Evolutionary conservation across 2,329 filamentous ascomycete genomes (phyloP).

Genomic region (Stachybotrys chlorohalonatus): DNA sequence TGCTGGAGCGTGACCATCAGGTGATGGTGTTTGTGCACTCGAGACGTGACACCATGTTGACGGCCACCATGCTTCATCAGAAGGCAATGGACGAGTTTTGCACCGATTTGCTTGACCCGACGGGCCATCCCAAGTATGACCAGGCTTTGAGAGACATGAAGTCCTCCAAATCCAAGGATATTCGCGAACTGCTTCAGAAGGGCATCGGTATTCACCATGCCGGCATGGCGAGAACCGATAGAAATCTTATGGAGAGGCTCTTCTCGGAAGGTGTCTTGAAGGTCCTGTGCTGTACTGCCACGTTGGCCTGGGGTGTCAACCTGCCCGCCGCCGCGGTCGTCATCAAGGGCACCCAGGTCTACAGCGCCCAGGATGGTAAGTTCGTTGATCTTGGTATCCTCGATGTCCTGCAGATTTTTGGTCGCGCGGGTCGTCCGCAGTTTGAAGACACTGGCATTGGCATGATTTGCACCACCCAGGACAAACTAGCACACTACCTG

Average conservation of each 20-base stretch:
- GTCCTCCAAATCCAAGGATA: slow-evolving; percentile 72
- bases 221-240: slow-evolving; percentile 88
- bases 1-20: slow-evolving; percentile 88
- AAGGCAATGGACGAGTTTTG: slow-evolving; percentile 77
- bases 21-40: slow-evolving; percentile 99
- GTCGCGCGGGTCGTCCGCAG: slow-evolving; percentile 93
- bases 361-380: slow-evolving; percentile 92
- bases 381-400: slow-evolving; percentile 94
- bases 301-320: slow-evolving; percentile 97
- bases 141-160: slow-evolving; percentile 78
- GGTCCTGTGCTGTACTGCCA: slow-evolving; percentile 96
- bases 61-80: slow-evolving; percentile 76
- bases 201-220: slow-evolving; percentile 94
- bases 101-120: slow-evolving; percentile 75
- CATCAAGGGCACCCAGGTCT: slow-evolving; percentile 96
- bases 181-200: slow-evolving; percentile 81
- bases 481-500: slow-evolving; percentile 85
- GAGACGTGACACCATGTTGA: slow-evolving; percentile 83
- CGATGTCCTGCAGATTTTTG: slow-evolving; percentile 96
- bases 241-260: slow-evolving; percentile 90
- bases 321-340: slow-evolving; percentile 92
- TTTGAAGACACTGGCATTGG: slow-evolving; percentile 97
- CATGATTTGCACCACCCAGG: slow-evolving; percentile 95
- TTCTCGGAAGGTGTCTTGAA: slow-evolving; percentile 91
- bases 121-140: slow-evolving; percentile 68